Conservation (phyloP, 257 asterid species). For the Nemophila menziesii region DNA sequence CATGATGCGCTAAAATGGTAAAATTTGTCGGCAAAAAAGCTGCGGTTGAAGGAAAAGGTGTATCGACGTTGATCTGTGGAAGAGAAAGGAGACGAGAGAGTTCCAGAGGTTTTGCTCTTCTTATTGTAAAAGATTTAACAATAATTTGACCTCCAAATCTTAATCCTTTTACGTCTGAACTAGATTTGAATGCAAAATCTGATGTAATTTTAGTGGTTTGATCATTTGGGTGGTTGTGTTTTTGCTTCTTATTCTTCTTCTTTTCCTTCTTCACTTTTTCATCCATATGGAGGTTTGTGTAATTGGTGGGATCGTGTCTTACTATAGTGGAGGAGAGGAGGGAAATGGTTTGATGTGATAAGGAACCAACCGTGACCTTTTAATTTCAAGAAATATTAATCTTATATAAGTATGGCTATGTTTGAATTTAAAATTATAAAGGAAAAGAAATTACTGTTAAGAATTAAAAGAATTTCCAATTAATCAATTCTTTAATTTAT, state of each 20-base stretch:
- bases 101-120: constrained; percentile 68
- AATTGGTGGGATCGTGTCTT: neutral
- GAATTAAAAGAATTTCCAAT: too few species aligned
- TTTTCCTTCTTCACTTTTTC: constrained; percentile 27
- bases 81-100: constrained; percentile 72
- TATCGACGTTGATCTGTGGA: constrained; percentile 21
- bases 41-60: constrained; percentile 56
- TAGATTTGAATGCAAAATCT: constrained; percentile 57
- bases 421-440: too few species aligned
- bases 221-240: constrained; percentile 70
- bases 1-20: constrained; percentile 95
- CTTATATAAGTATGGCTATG: too few species aligned
- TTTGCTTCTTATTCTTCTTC: constrained; percentile 47
- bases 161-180: constrained; percentile 72
- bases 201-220: constrained; percentile 40
- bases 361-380: neutral
- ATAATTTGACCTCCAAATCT: constrained; percentile 92
- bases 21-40: constrained; percentile 81
- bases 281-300: constrained; percentile 33
- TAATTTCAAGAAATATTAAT: too few species aligned
- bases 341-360: neutral
- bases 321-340: neutral
- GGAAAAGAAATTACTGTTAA: too few species aligned
- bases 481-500: too few species aligned
- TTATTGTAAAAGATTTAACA: constrained; percentile 81